phyloP scores from a whole-genome alignment of 2,329 filamentous ascomycete genomes.

The Diaporthe sp. region DNA sequence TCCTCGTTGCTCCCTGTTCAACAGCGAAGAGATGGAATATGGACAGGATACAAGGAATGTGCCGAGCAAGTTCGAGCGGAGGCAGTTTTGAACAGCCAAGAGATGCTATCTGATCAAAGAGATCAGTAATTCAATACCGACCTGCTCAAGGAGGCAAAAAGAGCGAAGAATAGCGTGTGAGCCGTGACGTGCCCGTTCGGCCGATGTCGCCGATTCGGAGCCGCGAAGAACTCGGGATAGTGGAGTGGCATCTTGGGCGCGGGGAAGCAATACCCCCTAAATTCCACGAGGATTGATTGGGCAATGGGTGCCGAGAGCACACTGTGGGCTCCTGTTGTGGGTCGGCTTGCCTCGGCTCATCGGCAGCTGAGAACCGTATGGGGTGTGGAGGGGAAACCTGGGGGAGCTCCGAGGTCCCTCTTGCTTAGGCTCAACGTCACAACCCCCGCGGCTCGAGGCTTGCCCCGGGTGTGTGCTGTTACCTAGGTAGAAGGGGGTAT shows the following conservation, averaged over 20 bases:
- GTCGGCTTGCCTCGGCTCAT: conserved; percentile 39
- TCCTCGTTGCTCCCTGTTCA: background rate
- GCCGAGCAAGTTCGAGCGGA: background rate
- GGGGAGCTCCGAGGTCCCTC: conserved; percentile 4
- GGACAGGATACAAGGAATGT: background rate
- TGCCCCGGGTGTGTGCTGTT: background rate
- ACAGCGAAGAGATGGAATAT: background rate
- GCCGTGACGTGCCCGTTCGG: conserved; percentile 1
- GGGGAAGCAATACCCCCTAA: background rate
- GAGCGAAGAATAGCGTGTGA: conserved; percentile 27
- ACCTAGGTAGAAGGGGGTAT: no score
- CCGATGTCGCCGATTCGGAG: conserved; percentile 29
- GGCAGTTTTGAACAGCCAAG: background rate
- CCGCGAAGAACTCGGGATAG: background rate
- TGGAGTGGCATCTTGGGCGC: background rate
- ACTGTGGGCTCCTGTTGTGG: background rate
- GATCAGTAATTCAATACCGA: background rate
- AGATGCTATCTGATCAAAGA: no score
- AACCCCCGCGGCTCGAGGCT: background rate
- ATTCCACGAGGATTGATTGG: background rate
- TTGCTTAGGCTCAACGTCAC: conserved; percentile 19
- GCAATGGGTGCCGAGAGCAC: background rate
- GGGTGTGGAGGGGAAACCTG: conserved; percentile 15
- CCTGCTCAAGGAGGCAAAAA: background rate
- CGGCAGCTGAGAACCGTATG: conserved; percentile 1